Evolutionary conservation across 73 alveolate species (phyloP).

Genomic region (Blepharisma japonicum): DNA sequence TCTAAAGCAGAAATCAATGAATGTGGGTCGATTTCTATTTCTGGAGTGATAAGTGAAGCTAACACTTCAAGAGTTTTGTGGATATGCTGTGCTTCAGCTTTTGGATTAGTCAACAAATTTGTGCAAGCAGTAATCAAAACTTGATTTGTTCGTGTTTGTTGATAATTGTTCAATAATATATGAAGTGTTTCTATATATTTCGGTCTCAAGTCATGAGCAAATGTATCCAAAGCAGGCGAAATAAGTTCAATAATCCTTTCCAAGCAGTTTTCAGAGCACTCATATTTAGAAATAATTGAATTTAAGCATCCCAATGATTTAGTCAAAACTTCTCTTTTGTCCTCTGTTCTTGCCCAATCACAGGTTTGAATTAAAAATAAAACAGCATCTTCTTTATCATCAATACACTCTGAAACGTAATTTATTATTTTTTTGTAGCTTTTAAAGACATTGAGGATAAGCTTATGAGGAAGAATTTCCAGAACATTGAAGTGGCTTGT

Average conservation of each 20-base stretch:
- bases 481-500: background rate
- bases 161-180: background rate
- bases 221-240: background rate
- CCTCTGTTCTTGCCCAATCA: background rate
- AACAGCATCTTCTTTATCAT: background rate
- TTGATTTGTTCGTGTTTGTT: background rate
- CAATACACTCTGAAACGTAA: background rate
- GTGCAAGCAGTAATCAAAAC: background rate
- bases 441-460: background rate
- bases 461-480: background rate
- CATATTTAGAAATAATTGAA: background rate
- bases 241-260: background rate
- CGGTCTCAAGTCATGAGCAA: background rate
- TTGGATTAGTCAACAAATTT: background rate
- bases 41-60: background rate
- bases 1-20: too few relatives aligned
- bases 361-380: background rate
- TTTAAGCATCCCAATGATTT: background rate
- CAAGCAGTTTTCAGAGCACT: background rate
- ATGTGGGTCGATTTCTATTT: too few relatives aligned
- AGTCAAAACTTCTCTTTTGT: background rate
- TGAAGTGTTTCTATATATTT: conserved; percentile 4
- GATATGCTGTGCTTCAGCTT: background rate
- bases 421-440: background rate
- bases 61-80: background rate